These are phyloP conservation scores for Rubus idaeus DNA, from an alignment of 306 rosid species.

Conservation along the genomic window DNA sequence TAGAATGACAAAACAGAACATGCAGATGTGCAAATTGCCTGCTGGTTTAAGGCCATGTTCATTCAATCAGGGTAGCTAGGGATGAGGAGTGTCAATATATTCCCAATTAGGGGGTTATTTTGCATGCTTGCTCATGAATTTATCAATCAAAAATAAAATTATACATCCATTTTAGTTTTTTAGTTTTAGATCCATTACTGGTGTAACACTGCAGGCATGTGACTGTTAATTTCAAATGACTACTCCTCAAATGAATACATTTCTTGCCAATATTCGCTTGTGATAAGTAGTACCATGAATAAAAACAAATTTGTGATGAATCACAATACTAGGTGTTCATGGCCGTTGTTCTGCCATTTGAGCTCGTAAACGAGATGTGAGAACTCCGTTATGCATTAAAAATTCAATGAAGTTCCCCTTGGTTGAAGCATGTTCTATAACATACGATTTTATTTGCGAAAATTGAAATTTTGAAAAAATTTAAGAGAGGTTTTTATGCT, in stretches of 20 bases:
- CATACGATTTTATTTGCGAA: no score
- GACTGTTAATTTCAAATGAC: not conserved
- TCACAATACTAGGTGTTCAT: not conserved
- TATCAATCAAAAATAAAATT: not conserved
- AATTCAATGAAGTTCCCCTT: no score
- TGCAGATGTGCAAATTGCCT: not conserved
- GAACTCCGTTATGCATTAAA: no score
- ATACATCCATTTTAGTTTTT: not conserved
- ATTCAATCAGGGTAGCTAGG: not conserved
- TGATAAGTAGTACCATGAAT: not conserved
- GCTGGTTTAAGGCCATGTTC: not conserved
- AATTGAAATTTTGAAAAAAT: no score
- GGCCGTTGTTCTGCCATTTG: no score
- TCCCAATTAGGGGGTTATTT: not conserved
- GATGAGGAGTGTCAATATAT: not conserved
- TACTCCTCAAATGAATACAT: not conserved
- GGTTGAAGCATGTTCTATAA: no score
- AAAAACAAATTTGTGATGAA: not conserved
- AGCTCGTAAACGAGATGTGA: no score
- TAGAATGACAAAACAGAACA: not conserved
- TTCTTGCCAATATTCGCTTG: not conserved
- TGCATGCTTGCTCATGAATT: not conserved
- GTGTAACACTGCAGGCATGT: not conserved
- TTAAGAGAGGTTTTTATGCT: no score
- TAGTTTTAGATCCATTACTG: conserved; percentile 6